Percentiles rank a stretch among this genome's conserved stretches.
These are phyloP conservation scores for Fomitopsis pulvina DNA, from an alignment of 768 basidiomycete genomes.

Conservation along the genomic window DNA sequence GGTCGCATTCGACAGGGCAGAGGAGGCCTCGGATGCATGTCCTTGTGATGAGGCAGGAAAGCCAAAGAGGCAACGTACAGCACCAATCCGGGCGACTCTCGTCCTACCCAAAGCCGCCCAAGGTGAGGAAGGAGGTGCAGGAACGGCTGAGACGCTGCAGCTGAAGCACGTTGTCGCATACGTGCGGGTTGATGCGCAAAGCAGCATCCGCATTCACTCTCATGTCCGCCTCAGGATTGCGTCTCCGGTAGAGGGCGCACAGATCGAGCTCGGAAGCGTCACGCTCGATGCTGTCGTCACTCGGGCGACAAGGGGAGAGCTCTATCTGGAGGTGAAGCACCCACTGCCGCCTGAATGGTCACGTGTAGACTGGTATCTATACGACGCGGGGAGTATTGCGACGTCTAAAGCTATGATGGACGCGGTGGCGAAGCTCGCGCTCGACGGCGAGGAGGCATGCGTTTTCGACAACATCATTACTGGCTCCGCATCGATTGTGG, in stretches of 20 bases:
- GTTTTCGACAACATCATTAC: constrained; percentile 44
- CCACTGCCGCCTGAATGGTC: constrained; percentile 55
- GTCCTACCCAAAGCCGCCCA: constrained; percentile 17
- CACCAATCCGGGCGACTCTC: constrained; percentile 38
- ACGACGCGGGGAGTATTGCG: constrained; percentile 55
- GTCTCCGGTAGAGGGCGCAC: constrained; percentile 39
- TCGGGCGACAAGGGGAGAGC: constrained; percentile 44
- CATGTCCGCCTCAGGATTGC: constrained; percentile 58
- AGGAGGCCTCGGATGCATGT: constrained; percentile 62
- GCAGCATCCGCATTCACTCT: constrained; percentile 50
- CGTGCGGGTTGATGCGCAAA: constrained; percentile 48
- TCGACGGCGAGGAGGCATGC: constrained; percentile 39
- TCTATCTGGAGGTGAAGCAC: constrained; percentile 47
- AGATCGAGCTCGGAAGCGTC: constrained; percentile 16
- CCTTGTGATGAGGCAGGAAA: constrained; percentile 59
- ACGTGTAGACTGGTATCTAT: constrained; percentile 59
- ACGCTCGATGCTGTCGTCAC: constrained; percentile 58
- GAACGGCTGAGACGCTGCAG: neutral
- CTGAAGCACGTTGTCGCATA: constrained; percentile 35
- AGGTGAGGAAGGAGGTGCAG: neutral
- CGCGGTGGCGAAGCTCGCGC: constrained; percentile 42
- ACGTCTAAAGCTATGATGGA: constrained; percentile 63
- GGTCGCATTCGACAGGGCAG: constrained; percentile 55
- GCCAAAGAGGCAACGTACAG: constrained; percentile 37
- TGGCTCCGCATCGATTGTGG: constrained; percentile 10